A percentile compares a stretch with the other conserved stretches of the same genome.
Conservation (phyloP, 345 rosid species). For the Pugionium cornutum region DNA sequence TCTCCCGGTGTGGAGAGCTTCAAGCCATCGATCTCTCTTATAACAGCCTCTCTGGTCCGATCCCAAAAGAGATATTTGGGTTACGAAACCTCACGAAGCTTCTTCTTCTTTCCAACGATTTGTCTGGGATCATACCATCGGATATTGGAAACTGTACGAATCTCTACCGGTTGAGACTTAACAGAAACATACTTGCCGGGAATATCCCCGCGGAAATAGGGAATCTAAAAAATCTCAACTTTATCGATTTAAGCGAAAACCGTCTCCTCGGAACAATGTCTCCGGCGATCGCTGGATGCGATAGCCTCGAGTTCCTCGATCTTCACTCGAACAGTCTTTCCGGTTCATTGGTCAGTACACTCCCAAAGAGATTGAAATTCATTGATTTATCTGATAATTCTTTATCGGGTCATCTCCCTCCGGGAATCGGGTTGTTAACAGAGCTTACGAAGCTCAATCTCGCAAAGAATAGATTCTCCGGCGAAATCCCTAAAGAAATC, state of each 20-base stretch:
- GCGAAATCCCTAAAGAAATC: constrained; percentile 63
- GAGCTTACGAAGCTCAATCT: constrained; percentile 76
- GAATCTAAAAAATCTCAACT: constrained; percentile 57
- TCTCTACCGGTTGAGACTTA: constrained; percentile 71
- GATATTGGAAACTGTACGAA: constrained; percentile 70
- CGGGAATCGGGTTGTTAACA: constrained; percentile 57
- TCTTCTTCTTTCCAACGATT: constrained; percentile 70
- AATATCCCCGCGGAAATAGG: constrained; percentile 61
- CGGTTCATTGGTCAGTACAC: constrained; percentile 58
- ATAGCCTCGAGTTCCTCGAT: constrained; percentile 71
- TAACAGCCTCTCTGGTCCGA: constrained; percentile 68
- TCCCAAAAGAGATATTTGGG: constrained; percentile 65
- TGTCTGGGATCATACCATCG: constrained; percentile 62
- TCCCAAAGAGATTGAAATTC: constrained; percentile 43
- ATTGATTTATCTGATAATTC: constrained; percentile 68
- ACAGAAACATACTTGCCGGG: constrained; percentile 56
- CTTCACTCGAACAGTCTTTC: constrained; percentile 71
- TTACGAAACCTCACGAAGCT: constrained; percentile 75
- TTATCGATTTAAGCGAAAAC: constrained; percentile 72
- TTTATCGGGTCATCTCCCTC: constrained; percentile 56
- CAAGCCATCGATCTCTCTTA: constrained; percentile 84
- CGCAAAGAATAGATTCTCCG: constrained; percentile 58
- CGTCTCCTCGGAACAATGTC: constrained; percentile 63
- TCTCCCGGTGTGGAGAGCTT: constrained; percentile 63
- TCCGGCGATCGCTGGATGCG: constrained; percentile 59